Evolutionary conservation across 1,284 basidiomycete genomes (phyloP).

Genomic region (Uromyces viciae-fabae): DNA sequence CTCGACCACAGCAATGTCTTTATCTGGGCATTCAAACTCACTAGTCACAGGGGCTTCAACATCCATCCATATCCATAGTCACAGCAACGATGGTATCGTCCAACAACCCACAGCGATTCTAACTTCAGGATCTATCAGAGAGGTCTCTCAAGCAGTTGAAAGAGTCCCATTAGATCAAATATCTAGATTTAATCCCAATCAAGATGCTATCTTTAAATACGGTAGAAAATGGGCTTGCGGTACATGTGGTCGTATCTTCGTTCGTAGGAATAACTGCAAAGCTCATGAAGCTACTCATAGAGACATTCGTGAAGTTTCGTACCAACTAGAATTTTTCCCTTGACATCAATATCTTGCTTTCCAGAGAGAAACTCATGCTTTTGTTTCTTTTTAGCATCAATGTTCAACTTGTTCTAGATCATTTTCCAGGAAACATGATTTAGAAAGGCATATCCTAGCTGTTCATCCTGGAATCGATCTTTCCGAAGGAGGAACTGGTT

Average conservation of each 20-base stretch:
- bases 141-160: conserved; percentile 16
- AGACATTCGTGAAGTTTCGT: conserved; percentile 40
- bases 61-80: neutral
- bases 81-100: neutral
- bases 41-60: too few species aligned
- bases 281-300: conserved; percentile 45
- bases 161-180: conserved; percentile 21
- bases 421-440: conserved; percentile 37
- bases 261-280: conserved; percentile 42
- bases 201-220: conserved; percentile 27
- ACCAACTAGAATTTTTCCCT: too few species aligned
- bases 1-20: neutral
- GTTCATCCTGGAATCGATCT: conserved; percentile 27
- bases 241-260: conserved; percentile 37
- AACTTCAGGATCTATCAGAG: conserved; percentile 30
- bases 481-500: neutral
- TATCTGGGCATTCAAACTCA: neutral
- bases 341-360: neutral
- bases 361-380: neutral
- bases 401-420: conserved; percentile 33
- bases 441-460: conserved; percentile 39
- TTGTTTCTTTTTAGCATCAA: conserved; percentile 22
- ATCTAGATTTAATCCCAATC: conserved; percentile 13
- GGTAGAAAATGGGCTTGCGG: conserved; percentile 44
- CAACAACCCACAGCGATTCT: conserved; percentile 17